Base-by-base conservation (phyloP, 495 filamentous ascomycete species). In the Xylaria grammica region DNA sequence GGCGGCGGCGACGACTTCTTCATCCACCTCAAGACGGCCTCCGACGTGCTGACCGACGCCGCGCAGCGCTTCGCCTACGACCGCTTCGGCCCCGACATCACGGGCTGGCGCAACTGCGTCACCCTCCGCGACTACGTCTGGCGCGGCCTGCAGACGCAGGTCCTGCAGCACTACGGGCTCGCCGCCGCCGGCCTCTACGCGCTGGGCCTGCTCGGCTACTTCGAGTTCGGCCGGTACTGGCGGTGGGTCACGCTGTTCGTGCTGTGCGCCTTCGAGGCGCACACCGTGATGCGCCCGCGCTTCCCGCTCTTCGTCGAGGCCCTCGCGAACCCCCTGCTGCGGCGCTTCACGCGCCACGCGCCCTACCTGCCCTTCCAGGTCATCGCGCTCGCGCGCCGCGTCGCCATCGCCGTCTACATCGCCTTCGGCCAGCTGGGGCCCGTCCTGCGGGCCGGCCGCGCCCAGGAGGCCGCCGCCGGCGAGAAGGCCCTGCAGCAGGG, bases 1-100 rank as follows among this genome's bases (percentile, higher is more conserved):
- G 17, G 15, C 13, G 63, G 69, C 34, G 63, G 79, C 26, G 88
- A 89, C 62, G 78, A 77, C 17, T 88, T 89, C 78, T 98, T 95
- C 71, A 85, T 97, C 20, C 86, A 89, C 71, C 82, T 98, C 67
- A 92, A 91, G 75, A 81, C 85, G 15, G 93, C 93, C 10, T 87
- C 94, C 62, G 95, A 99, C 67, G 91, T 90, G 11, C 85, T 99
- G 15, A 71, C 85, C 0, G 87, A 97, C 71, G 88, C 93, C 3
- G 87, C 87, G 6, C 89, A 86, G 76, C 86, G 94, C 49, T 96
- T 94, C 73, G 95, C 93, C 3, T 99, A 99, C 75, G 93, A 98
- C 68, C 87, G 94, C 13, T 96, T 97, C 76, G 95, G 95, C 0
- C 87, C 91, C 0, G 86, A 89, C 20, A 82, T 92, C n/a, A 68